Evolutionary conservation across 129 eudicot species (phyloP), one percentile per base, ranked within the genome.

Genomic region (Flaveria sonorensis): DNA sequence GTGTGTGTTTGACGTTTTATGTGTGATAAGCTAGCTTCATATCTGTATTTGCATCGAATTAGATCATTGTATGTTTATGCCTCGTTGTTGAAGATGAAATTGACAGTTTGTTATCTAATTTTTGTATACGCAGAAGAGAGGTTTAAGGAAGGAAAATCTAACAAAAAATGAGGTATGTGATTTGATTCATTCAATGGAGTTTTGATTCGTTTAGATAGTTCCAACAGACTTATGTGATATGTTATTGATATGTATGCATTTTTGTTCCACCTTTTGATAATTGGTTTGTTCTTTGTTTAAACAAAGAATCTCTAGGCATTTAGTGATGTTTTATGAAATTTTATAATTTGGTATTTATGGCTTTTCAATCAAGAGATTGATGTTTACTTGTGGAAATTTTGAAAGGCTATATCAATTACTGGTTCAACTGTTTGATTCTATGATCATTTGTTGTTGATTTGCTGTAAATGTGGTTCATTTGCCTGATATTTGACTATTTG

Each of bases 141-240:
- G 70, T 45, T 61, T 46, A 10, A 46, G 30, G 79, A 10, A 74
- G 71, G 19, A 61, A 74, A 46, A 46, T 6, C 16, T 28, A 74
- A 14, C 61, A 5, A 18, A 63, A 55, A 68, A 75, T 75, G 79
- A 75, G 79, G 79, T 75, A 75, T 6, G 79, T 62, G 79, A 61
- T 26, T 74, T 2, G 61, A 75, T 75, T 61, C 48, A 62, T 60
- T 26, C 32, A 7, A 4, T 24, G 10, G 43, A 45, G 32, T 16
- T 6, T 60, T n/a, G 21, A 10, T 62, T 13, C 8, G 43, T 3
- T 60, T 4, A 7, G 18, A 5, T 32, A 8, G 13, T 15, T 59
- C 0, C 15, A 20, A 1, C 43, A 59, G 4, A 24, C 6, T 14
- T 62, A 11, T 28, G 32, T 42, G 19, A 62, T 62, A 1, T 26